Evolutionary conservation across 495 filamentous ascomycete genomes (phyloP).

Genomic region (Aspergillus taichungensis): DNA sequence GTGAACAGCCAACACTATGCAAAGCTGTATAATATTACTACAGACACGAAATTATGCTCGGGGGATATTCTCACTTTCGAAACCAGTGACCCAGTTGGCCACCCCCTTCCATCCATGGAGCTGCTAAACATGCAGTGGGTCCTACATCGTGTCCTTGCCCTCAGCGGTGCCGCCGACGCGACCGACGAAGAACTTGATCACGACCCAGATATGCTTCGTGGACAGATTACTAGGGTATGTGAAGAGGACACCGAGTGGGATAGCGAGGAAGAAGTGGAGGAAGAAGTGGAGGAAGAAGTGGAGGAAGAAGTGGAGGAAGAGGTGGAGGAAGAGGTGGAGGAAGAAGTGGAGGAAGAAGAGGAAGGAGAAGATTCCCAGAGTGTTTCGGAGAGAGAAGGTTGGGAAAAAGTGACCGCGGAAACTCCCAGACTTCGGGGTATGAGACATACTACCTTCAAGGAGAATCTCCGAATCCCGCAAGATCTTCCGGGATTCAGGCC

Average conservation of each 20-base stretch:
- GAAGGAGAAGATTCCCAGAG: neutral
- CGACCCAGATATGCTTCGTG: neutral
- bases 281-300: no score
- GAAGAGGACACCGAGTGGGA: neutral
- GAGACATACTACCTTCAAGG: neutral
- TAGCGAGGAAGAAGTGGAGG: neutral
- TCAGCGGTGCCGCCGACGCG: neutral
- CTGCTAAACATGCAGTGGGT: neutral
- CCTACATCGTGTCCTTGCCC: neutral
- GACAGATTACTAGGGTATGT: neutral
- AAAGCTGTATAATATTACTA: neutral
- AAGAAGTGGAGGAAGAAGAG: neutral
- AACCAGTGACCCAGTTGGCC: neutral
- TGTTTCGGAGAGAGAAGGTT: neutral
- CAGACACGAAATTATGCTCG: neutral
- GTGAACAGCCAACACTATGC: no score
- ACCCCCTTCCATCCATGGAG: conserved; percentile 2
- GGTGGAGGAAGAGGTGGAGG: no score
- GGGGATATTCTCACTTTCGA: neutral
- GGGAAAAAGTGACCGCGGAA: neutral
- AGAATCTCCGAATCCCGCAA: neutral
- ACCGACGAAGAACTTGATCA: neutral
- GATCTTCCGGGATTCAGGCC: neutral
- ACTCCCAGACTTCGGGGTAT: neutral
- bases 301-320: no score